phyloP scores from a whole-genome alignment of 176 grass and related monocot genomes.

The Metroxylon sagu region DNA sequence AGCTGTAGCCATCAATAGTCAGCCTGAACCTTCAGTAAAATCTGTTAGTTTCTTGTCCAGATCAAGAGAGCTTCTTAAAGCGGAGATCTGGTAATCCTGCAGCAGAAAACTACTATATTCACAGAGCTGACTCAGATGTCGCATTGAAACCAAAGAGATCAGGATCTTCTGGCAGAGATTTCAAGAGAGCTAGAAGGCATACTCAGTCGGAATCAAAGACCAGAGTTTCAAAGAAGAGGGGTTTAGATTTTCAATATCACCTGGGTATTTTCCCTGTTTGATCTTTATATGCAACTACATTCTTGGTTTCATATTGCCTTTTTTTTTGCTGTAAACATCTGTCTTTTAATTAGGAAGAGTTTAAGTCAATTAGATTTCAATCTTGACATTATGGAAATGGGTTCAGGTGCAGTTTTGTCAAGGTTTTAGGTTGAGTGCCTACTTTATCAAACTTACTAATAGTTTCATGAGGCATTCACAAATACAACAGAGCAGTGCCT shows the following conservation, averaged over 20 bases:
- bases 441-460: no score
- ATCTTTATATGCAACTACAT: no score
- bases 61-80: background rate
- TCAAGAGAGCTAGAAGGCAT: constrained; percentile 53
- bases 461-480: no score
- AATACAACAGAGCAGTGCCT: no score
- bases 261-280: no score
- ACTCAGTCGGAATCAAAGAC: constrained; percentile 32
- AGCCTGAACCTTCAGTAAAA: background rate
- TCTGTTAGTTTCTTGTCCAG: background rate
- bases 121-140: constrained; percentile 21
- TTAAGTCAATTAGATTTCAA: no score
- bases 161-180: constrained; percentile 39
- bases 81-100: constrained; percentile 7
- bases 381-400: no score
- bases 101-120: constrained; percentile 32
- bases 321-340: no score
- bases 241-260: constrained; percentile 1
- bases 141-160: constrained; percentile 33
- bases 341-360: no score
- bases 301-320: no score
- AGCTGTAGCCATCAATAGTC: background rate
- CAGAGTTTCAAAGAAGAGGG: constrained; percentile 40
- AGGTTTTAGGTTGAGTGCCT: no score
- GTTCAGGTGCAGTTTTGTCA: no score